phyloP scores from a whole-genome alignment of 495 filamentous ascomycete genomes.

The Hypoxylon cercidicola region DNA sequence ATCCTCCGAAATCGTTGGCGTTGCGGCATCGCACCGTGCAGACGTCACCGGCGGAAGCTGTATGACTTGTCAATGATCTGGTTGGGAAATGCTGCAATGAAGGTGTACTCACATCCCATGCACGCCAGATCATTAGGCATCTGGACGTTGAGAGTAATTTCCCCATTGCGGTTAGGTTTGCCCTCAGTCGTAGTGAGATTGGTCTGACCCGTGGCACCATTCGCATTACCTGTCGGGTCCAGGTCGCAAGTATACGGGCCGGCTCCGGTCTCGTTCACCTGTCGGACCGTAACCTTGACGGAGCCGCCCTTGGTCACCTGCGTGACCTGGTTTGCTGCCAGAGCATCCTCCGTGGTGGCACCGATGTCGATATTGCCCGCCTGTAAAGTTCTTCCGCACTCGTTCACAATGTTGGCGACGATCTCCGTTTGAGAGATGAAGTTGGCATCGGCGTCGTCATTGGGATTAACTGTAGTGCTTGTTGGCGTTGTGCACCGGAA shows the following conservation, averaged over 20 bases:
- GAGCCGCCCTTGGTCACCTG: conserved; percentile 50
- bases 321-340: conserved; percentile 55
- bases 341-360: conserved; percentile 59
- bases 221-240: conserved; percentile 53
- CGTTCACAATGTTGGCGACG: conserved; percentile 54
- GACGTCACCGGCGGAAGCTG: conserved; percentile 58
- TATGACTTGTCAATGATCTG: background rate
- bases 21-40: conserved; percentile 67
- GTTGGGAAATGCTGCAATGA: background rate
- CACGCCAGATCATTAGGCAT: conserved; percentile 54
- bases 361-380: conserved; percentile 63
- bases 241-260: conserved; percentile 63
- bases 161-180: conserved; percentile 53
- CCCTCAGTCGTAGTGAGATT: conserved; percentile 49
- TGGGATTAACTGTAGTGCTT: conserved; percentile 45
- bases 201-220: conserved; percentile 48
- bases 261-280: conserved; percentile 63
- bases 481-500: background rate
- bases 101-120: conserved; percentile 45
- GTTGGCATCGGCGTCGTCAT: conserved; percentile 56
- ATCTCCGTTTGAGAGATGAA: conserved; percentile 63
- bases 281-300: conserved; percentile 55
- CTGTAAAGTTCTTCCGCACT: conserved; percentile 59
- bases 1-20: conserved; percentile 65
- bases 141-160: conserved; percentile 54